phyloP scores from a whole-genome alignment of 495 filamentous ascomycete genomes.

The Podospora didyma region DNA sequence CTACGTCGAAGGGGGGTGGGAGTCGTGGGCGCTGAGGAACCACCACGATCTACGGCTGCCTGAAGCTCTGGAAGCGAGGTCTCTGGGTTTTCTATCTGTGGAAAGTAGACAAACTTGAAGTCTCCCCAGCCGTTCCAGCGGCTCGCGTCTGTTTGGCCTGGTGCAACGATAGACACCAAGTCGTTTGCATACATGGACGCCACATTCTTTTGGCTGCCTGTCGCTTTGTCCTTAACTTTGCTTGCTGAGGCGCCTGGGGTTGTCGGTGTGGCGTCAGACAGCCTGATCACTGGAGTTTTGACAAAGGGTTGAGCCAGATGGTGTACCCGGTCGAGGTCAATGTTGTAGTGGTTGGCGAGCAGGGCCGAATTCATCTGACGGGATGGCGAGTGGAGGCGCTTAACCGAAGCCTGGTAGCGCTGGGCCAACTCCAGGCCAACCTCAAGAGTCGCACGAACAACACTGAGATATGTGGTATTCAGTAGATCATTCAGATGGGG shows the following conservation, averaged over 20 bases:
- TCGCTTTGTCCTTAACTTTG: slow-evolving; percentile 72
- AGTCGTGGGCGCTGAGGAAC: slow-evolving; percentile 30
- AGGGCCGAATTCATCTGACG: slow-evolving; percentile 65
- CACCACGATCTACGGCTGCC: slow-evolving; percentile 2
- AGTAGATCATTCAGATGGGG: slow-evolving; percentile 78
- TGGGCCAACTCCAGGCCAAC: slow-evolving; percentile 81
- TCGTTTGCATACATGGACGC: slow-evolving; percentile 70
- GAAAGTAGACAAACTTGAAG: slow-evolving; percentile 44
- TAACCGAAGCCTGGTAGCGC: slow-evolving; percentile 83
- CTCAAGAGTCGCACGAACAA: slow-evolving; percentile 70
- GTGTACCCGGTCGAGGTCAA: slow-evolving; percentile 83
- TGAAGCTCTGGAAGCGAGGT: slow-evolving; percentile 5
- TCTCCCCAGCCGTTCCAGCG: slow-evolving; percentile 49
- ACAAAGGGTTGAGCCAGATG: slow-evolving; percentile 79
- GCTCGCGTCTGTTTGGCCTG: slow-evolving; percentile 32
- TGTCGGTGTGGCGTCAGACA: slow-evolving; percentile 38
- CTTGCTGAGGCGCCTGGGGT: slow-evolving; percentile 41
- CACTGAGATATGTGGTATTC: slow-evolving; percentile 74
- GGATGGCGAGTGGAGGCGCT: slow-evolving; percentile 56
- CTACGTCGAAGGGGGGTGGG: slow-evolving; percentile 47
- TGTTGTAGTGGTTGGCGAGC: slow-evolving; percentile 85
- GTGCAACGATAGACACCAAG: slow-evolving; percentile 62
- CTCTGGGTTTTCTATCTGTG: slow-evolving; percentile 21
- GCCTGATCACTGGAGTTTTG: slow-evolving; percentile 50
- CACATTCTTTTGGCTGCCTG: slow-evolving; percentile 33